Evolutionary conservation across 78 protist species (phyloP).

Genomic region (Acrasis kona): DNA sequence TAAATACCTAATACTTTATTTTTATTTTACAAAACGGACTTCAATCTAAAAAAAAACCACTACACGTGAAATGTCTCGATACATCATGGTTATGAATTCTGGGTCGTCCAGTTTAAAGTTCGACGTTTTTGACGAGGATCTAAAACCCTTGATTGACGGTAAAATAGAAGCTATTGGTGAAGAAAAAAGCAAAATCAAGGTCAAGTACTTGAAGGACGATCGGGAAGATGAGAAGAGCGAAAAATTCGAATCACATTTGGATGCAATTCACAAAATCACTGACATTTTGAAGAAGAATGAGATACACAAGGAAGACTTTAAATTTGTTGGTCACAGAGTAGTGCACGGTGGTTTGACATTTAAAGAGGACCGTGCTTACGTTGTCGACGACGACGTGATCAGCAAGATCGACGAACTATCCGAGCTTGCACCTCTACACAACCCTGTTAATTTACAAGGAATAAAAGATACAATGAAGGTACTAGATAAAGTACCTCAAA

Average conservation of each 20-base stretch:
- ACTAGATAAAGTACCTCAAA: no score
- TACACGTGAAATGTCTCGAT: no score
- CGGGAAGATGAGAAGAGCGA: not conserved
- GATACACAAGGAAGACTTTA: not conserved
- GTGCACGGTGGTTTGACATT: not conserved
- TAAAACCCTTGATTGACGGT: not conserved
- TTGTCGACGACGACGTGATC: not conserved
- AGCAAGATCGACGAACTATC: not conserved
- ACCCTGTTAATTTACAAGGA: not conserved
- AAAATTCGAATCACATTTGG: not conserved
- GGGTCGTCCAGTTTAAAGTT: not conserved
- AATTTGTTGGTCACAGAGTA: not conserved
- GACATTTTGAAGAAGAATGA: not conserved
- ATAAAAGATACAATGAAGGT: no score
- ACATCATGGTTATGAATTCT: not conserved
- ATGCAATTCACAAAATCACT: not conserved
- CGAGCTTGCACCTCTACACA: not conserved
- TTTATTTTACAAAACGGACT: no score
- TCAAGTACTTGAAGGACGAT: not conserved
- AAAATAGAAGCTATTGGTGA: not conserved
- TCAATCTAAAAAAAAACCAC: no score
- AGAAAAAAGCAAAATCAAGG: not conserved
- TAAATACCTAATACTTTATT: no score
- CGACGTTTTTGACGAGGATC: not conserved
- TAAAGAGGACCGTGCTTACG: not conserved